Base-by-base conservation (phyloP, 352 stramenopile genomes). In the Phytophthora rubi region DNA sequence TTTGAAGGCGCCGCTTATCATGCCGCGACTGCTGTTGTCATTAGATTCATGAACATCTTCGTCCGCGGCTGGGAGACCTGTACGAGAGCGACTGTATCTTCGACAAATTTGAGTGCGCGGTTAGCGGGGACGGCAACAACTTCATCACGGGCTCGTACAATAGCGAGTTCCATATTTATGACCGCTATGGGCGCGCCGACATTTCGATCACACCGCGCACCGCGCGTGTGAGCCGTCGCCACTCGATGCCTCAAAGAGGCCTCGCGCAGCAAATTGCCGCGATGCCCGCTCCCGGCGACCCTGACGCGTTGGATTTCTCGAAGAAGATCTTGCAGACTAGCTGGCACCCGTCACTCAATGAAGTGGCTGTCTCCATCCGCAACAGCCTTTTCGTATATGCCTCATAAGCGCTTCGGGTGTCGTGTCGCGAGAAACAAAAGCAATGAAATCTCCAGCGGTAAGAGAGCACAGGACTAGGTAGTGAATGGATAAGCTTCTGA, bases 1-100 rank as follows among this genome's bases (percentile, higher is more conserved):
- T 51, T 51, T 42, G 9, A 42, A 13, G 13, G 9, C 13, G 9
- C 15, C 35, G 15, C 35, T 12, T 16, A 42, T 16, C 6, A 42
- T 16, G 1, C 23, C 2, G 23, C 23, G 23, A 26, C 26, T 51
- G 21, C 23, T 35, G 47, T 54, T 55, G 53, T 33, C n/a, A 48
- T 7, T 63, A 96, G 88, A 94, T 96, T 52, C 95, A 99, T 69
- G 94, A 99, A 54, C 89, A 98, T 53, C 81, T 99, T 65, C 89
- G 90, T 49, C 77, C 87, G 8, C 79, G 90, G 15, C 76, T 99
- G 30, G 83, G 81, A 21, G 90, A 99, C 62, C 68, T 99, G 5
- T 99, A 98, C 77, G 95, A 98, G 59, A 98, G 91, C 63, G 97
- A 99, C 73, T 97, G 89, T 69, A 98, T 99, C 62, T 99, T 99